phyloP scores from a whole-genome alignment of 2,329 filamentous ascomycete species.

The Botryotinia narcissicola region DNA sequence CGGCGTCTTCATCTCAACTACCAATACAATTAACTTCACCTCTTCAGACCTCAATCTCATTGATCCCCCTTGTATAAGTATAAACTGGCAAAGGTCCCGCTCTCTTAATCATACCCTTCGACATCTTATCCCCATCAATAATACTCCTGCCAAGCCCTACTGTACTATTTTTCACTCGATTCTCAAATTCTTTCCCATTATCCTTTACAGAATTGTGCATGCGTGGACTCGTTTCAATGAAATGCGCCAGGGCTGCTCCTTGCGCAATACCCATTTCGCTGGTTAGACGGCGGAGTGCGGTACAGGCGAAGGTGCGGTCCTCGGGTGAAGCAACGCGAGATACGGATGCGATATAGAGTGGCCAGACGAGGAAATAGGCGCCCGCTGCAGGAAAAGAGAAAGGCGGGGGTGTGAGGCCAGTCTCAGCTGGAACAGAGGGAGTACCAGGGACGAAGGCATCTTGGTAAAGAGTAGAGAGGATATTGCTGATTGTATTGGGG shows the following conservation, averaged over 20 bases:
- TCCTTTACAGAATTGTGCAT: background rate
- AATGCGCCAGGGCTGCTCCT: background rate
- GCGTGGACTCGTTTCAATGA: background rate
- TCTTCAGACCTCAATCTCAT: background rate
- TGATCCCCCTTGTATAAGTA: background rate
- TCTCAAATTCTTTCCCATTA: conserved; percentile 16
- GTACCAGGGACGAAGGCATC: background rate
- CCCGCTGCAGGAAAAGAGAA: background rate
- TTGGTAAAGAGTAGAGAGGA: background rate
- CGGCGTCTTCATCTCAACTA: background rate
- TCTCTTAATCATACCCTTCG: background rate
- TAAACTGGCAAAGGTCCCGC: background rate
- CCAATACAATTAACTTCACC: background rate
- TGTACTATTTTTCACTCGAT: conserved; percentile 14
- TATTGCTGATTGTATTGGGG: background rate
- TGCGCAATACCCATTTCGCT: background rate
- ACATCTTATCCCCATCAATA: background rate
- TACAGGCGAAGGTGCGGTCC: background rate
- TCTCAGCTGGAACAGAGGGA: background rate
- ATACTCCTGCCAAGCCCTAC: conserved; percentile 8
- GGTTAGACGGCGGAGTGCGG: background rate
- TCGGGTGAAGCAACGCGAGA: background rate
- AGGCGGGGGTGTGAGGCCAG: background rate
- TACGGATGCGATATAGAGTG: background rate
- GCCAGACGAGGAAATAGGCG: background rate